Percentiles rank a stretch among this genome's conserved stretches.
These are phyloP conservation scores for Monosporozyma solicola DNA, from an alignment of 805 yeast species.

Conservation along the genomic window DNA sequence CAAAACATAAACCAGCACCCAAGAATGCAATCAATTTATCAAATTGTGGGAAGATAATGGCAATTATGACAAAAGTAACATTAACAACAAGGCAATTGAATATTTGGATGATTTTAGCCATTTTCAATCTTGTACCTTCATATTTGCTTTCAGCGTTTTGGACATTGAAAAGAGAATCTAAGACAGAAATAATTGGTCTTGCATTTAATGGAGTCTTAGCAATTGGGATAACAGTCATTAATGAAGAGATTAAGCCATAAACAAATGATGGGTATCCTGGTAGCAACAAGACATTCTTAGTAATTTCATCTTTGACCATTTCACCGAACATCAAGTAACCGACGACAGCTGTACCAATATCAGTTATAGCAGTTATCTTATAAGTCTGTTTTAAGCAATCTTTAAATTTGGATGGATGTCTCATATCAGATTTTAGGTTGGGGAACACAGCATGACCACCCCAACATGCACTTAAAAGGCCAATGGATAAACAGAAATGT, in stretches of 20 bases:
- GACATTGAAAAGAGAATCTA: constrained; percentile 45
- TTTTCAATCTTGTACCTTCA: constrained; percentile 9
- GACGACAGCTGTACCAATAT: constrained; percentile 52
- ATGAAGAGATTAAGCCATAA: constrained; percentile 47
- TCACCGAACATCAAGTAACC: constrained; percentile 80
- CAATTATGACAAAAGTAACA: constrained; percentile 44
- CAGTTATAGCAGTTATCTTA: constrained; percentile 49
- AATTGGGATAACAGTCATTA: constrained; percentile 75
- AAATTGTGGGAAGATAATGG: constrained; percentile 65
- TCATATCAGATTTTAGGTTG: constrained; percentile 62
- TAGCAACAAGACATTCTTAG: constrained; percentile 62
- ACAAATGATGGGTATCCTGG: constrained; percentile 60
- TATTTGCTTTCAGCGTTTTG: constrained; percentile 17
- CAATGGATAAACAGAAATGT: constrained; percentile 51
- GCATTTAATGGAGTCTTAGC: constrained; percentile 80
- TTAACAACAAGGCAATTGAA: constrained; percentile 42
- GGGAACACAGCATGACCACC: constrained; percentile 82
- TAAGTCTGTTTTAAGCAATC: constrained; percentile 50
- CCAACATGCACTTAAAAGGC: constrained; percentile 70
- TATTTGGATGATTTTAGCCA: constrained; percentile 14
- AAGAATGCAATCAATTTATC: constrained; percentile 73
- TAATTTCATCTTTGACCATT: constrained; percentile 58
- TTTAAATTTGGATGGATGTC: constrained; percentile 49
- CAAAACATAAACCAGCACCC: constrained; percentile 74
- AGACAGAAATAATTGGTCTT: constrained; percentile 67